Base-by-base conservation (phyloP, 2,329 filamentous ascomycete genomes). In the Sarocladium brachiariae region DNA sequence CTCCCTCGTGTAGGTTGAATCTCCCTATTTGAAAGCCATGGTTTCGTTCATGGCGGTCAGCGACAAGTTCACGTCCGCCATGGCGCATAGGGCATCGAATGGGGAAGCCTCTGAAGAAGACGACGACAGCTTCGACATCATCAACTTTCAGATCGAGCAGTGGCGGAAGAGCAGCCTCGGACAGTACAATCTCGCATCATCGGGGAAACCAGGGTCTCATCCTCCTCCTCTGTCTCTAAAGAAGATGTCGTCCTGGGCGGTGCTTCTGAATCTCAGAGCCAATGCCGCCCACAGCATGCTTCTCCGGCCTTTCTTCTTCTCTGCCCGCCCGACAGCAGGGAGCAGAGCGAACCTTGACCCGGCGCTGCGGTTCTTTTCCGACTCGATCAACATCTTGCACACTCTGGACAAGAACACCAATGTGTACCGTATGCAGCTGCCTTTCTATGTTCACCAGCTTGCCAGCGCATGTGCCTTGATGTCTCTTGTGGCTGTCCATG, bases 131-230 rank as follows among this genome's bases (percentile, higher is more conserved):
- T 60, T 61, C n/a, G 62, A 64, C 8, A 8, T 64, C 4, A 56
- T 63, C 54, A 61, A 56, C 6, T 63, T 64, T 8, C 62, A 63
- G 18, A 56, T 64, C 4, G 58, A 60, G 10, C 59, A 61, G 24
- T 62, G 60, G 60, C 50, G 57, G 2, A 61, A 57, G 21, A 58
- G 55, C 3, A 56, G 56, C 1, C 54, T 63, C 2, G 59, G 54
- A 27, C 18, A 25, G 14, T 34, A 52, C 14, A 31, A 34, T n/a
- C 14, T 49, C 24, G 48, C 37, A 9, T 27, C 33, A n/a, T n/a
- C n/a, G n/a, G 31, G 34, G 13, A 24, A 21, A 9, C 2, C 33
- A 11, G 14, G 23, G n/a, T n/a, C n/a, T n/a, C n/a, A n/a, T n/a
- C n/a, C n/a, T 10, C 31, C 30, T 24, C 23, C 50, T 3, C 4